These are phyloP conservation scores for Moricandia arvensis DNA, from an alignment of 345 rosid species.

Conservation along the genomic window DNA sequence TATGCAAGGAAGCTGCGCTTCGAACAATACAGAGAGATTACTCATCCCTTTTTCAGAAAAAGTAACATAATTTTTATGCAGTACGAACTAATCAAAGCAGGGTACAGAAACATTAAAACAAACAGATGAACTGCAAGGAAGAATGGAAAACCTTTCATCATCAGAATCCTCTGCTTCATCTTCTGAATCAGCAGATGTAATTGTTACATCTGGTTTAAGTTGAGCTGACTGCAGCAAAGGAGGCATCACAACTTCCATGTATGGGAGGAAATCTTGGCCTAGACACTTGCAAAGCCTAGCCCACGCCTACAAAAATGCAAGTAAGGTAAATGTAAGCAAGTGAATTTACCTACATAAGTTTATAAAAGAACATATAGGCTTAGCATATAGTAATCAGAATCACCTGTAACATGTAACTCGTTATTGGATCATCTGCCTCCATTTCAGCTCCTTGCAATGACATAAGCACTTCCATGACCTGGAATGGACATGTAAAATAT, in stretches of 20 bases:
- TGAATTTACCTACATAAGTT: neutral
- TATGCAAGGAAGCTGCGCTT: neutral
- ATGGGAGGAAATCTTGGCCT: slow-evolving; percentile 98
- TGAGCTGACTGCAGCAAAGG: slow-evolving; percentile 97
- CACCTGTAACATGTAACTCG: slow-evolving; percentile 98
- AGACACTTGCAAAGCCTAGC: slow-evolving; percentile 99
- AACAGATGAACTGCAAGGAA: slow-evolving; percentile 8
- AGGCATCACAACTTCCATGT: slow-evolving; percentile 98
- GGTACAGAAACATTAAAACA: neutral
- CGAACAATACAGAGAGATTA: neutral
- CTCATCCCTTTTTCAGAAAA: neutral
- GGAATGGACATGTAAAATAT: slow-evolving; percentile 15
- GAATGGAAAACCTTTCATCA: slow-evolving; percentile 76
- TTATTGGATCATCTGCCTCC: slow-evolving; percentile 99
- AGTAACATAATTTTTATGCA: neutral
- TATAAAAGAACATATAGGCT: neutral
- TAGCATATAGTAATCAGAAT: slow-evolving; percentile 22
- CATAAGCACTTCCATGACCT: slow-evolving; percentile 99
- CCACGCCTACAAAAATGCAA: slow-evolving; percentile 70
- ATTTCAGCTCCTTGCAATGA: slow-evolving; percentile 93
- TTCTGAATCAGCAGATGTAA: slow-evolving; percentile 97
- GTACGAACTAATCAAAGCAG: neutral
- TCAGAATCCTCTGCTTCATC: slow-evolving; percentile 89
- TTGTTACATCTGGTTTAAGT: slow-evolving; percentile 98
- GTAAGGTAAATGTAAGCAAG: slow-evolving; percentile 9